Evolutionary conservation across 164 flowering plant species (phyloP), one percentile per base, ranked within the genome.

Genomic region (Hamamelis virginiana): DNA sequence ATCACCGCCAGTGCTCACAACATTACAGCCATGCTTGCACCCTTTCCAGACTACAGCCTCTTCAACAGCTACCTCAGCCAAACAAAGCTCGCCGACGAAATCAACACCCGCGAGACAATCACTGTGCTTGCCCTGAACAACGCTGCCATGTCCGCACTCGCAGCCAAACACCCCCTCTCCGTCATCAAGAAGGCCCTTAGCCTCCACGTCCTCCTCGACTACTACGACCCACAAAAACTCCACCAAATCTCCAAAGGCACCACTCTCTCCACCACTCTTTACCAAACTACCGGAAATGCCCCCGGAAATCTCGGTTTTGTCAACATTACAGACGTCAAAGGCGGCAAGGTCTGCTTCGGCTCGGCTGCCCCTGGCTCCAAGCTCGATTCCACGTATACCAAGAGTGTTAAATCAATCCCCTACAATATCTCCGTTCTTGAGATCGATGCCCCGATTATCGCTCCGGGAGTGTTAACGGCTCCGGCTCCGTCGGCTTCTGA

Each of bases 301-400:
- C 76, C 79, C 25, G 94, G 91, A 0, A 85, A 87, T 38, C 68
- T 79, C 1, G 98, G 98, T 1, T 88, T 84, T 67, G 91, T 94
- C 75, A 94, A 94, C 85, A 92, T 94, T 63, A 94, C 98, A 46
- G 97, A 92, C 55, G 77, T 88, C 22, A 77, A 81, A 47, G 97
- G 97, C 12, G 98, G 98, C 9, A 87, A 86, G 68, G 97, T 94
- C 68, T 88, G 81, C 0, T 91, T 94, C 81, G 96, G 97, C 67
- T 87, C 97, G 15, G 97, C 90, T 5, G 86, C 83, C 0, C 78
- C 94, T 3, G 94, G 92, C 62, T 88, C 97, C 21, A 78, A 84
- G 28, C 88, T 87, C 52, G 92, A 81, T 64, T 83, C 94, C 8
- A 63, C 82, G 3, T 92, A 82, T 80, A 73, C 84, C 52, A 92